Conservation (phyloP, 2,329 filamentous ascomycete species). For the Xylariales sp. region DNA sequence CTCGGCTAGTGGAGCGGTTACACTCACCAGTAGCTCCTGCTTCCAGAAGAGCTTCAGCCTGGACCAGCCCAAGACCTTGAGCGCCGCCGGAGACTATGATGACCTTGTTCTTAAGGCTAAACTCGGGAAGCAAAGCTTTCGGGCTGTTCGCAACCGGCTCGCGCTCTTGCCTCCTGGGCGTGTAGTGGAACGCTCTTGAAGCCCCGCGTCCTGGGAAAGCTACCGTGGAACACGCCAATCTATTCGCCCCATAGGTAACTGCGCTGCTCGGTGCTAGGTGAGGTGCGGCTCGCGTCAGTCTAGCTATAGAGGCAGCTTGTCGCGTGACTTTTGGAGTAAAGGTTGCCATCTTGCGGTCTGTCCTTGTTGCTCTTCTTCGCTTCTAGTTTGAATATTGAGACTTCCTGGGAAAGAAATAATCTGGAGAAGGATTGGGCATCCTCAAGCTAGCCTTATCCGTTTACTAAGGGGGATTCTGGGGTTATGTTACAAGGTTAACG, state of each 20-base stretch:
- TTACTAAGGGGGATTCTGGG: too few relatives aligned
- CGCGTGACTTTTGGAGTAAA: background rate
- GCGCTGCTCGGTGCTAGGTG: background rate
- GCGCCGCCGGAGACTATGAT: conserved; percentile 73
- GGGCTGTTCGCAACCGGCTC: conserved; percentile 9
- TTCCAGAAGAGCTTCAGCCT: conserved; percentile 74
- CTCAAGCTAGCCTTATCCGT: too few relatives aligned
- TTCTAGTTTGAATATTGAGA: too few relatives aligned
- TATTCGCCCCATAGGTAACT: background rate
- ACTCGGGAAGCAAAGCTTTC: conserved; percentile 56
- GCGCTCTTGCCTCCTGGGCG: background rate
- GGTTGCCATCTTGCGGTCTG: background rate
- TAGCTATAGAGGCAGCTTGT: background rate
- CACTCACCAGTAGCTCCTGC: conserved; percentile 63
- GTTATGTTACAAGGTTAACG: too few relatives aligned
- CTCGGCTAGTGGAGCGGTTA: background rate
- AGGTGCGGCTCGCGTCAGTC: background rate
- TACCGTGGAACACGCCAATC: background rate
- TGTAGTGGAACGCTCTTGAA: conserved; percentile 1
- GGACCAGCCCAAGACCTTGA: conserved; percentile 71
- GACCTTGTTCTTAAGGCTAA: conserved; percentile 69
- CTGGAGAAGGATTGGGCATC: too few relatives aligned
- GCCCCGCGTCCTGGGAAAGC: background rate
- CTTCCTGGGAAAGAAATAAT: too few relatives aligned
- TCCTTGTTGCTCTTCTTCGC: background rate